Base-by-base conservation (phyloP, 1,284 basidiomycete genomes). In the Apiotrichum veenhuisii region DNA sequence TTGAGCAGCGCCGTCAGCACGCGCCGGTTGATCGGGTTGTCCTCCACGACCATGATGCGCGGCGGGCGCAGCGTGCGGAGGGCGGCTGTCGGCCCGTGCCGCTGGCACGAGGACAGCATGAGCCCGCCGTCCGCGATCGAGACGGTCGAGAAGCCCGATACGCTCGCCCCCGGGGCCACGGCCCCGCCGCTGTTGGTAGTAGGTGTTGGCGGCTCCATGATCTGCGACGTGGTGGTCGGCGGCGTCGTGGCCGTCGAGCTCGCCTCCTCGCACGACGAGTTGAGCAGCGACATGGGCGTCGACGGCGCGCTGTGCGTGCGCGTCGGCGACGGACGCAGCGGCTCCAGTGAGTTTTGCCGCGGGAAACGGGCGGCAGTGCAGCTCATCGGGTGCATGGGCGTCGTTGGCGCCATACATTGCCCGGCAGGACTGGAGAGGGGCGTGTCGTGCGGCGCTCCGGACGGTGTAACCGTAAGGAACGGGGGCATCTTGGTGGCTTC, bases 21-120 rank as follows among this genome's bases (percentile, higher is more conserved):
- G 57, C 68, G 66, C 37, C 77, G 62, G 64, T 73, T 76, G 63
- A 76, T 87, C 54, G 76, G 83, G 68, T 92, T 91, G 67, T 93
- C 88, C 75, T 91, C 91, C 1, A 91, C 88, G 2, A 92, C 85
- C 53, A 92, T 77, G 12, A 91, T 84, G 47, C 84, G 82, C 12
- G 74, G 75, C 15, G 63, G 61, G 14, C 50, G 46, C 17, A 27
- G 27, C 8, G 34, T 45, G 7, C 43, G 30, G 3, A 54, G 42
- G 2, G 34, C 20, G 9, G 20, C 4, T 11, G 9, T 10, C 18
- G 44, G 17, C 34, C 49, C 42, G 8, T 20, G 27, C 14, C 33
- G 25, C n/a, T 48, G 46, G 46, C 46, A 48, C 20, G 46, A 48
- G 54, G 77, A 78, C 34, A 81, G 69, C 68, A 82, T 78, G 5